A percentile compares a stretch with the other conserved stretches of the same genome.
These are phyloP conservation scores for Podospora pseudoanserina DNA, from an alignment of 495 filamentous ascomycete species.

Conservation along the genomic window DNA sequence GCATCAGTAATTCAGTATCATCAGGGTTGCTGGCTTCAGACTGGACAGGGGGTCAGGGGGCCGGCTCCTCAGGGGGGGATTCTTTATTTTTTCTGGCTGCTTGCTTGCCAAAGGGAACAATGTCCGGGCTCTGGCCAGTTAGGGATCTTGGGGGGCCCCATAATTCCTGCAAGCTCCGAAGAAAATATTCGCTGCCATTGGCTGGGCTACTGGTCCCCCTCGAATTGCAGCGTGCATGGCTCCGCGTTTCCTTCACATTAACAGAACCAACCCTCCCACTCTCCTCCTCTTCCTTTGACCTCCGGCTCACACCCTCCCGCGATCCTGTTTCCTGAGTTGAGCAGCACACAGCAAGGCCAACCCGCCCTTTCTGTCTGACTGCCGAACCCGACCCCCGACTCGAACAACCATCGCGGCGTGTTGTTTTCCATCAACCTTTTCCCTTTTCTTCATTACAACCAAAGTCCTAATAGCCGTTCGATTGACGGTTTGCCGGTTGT, in stretches of 20 bases:
- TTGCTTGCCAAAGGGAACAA: conserved; percentile 8
- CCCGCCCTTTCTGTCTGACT: conserved; percentile 20
- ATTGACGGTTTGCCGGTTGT: conserved; percentile 17
- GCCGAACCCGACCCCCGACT: conserved; percentile 8
- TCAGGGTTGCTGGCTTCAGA: neutral
- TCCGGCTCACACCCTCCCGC: conserved; percentile 28
- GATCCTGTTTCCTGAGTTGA: conserved; percentile 18
- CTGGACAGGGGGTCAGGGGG: neutral
- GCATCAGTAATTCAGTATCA: neutral
- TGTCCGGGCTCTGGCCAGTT: conserved; percentile 22
- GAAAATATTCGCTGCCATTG: conserved; percentile 19
- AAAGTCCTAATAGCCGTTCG: conserved; percentile 6
- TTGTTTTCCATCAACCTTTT: conserved; percentile 7
- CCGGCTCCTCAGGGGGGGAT: neutral
- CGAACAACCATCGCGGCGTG: conserved; percentile 15
- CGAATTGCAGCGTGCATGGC: conserved; percentile 29
- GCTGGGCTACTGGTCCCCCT: conserved; percentile 16
- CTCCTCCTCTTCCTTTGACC: conserved; percentile 29
- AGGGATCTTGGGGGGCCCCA: conserved; percentile 24
- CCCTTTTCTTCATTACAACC: conserved; percentile 3
- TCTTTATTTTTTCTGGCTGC: conserved; percentile 5
- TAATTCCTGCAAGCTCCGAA: conserved; percentile 14
- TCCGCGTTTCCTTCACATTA: conserved; percentile 34
- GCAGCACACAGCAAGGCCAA: conserved; percentile 20
- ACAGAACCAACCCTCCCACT: conserved; percentile 33